Conservation (phyloP, 164 flowering plant genomes). For the Dillenia turbinata region DNA sequence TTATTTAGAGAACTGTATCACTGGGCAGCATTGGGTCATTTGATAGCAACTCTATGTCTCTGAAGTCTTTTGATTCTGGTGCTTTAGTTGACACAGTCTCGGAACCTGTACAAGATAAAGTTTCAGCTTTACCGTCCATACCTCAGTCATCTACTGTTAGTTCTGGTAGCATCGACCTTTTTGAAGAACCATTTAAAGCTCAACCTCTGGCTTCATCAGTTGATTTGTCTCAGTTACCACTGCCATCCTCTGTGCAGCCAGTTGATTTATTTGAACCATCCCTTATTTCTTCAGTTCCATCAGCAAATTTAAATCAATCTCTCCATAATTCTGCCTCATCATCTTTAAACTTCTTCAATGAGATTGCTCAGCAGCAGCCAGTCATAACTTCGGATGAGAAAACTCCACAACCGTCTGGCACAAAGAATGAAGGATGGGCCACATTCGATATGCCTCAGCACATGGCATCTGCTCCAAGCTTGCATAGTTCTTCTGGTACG, state of each 20-base stretch:
- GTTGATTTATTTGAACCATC: conserved; percentile 32
- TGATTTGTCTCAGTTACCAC: conserved; percentile 37
- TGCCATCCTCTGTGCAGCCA: conserved; percentile 19
- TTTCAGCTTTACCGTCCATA: conserved; percentile 19
- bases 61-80: conserved; percentile 41
- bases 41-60: conserved; percentile 58
- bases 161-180: conserved; percentile 36
- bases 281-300: conserved; percentile 17
- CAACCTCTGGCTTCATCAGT: conserved; percentile 25
- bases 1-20: conserved; percentile 66
- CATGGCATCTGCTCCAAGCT: conserved; percentile 15
- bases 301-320: conserved; percentile 15
- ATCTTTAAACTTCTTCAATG: conserved; percentile 43
- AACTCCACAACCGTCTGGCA: conserved; percentile 21
- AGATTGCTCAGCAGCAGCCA: conserved; percentile 24
- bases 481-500: conserved; percentile 1
- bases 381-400: conserved; percentile 23
- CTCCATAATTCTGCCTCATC: conserved; percentile 22
- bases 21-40: conserved; percentile 59
- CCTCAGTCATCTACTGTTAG: conserved; percentile 29
- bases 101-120: conserved; percentile 39
- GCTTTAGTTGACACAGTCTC: conserved; percentile 29
- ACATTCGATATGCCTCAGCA: conserved; percentile 74
- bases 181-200: conserved; percentile 24
- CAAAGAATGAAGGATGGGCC: conserved; percentile 88